Conservation (phyloP, 106 monocot species). For the Ottelia alismoides region DNA sequence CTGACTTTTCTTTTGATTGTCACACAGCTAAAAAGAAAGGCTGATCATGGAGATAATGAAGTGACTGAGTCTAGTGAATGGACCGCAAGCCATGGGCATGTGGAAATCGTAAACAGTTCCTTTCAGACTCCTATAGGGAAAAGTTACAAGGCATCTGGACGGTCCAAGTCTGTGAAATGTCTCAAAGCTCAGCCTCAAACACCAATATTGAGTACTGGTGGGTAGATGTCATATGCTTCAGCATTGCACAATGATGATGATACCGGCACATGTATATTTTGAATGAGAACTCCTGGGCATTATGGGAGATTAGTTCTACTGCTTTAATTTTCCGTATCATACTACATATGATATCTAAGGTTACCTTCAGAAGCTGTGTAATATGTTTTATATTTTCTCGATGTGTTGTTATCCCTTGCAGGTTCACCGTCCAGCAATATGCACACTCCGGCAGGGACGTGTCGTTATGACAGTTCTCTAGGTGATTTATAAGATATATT, state of each 20-base stretch:
- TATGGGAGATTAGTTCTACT: neutral
- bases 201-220: constrained; percentile 55
- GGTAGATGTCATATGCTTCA: constrained; percentile 1
- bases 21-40: constrained; percentile 66
- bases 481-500: constrained; percentile 56
- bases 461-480: constrained; percentile 89
- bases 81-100: constrained; percentile 38
- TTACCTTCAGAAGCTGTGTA: neutral
- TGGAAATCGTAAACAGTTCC: constrained; percentile 37
- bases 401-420: constrained; percentile 25
- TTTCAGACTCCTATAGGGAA: constrained; percentile 57
- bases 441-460: constrained; percentile 40
- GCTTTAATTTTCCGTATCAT: neutral
- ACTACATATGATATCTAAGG: neutral
- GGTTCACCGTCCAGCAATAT: constrained; percentile 64
- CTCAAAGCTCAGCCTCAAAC: constrained; percentile 48
- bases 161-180: constrained; percentile 29
- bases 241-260: too few species aligned
- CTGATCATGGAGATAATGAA: constrained; percentile 43
- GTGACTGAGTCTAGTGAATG: constrained; percentile 55
- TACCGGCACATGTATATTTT: too few species aligned
- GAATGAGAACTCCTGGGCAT: too few species aligned
- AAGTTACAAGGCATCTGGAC: constrained; percentile 25
- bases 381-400: too few species aligned
- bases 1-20: too few species aligned